These are phyloP conservation scores for Nicotiana obtusifolia DNA, from an alignment of 257 asterid species.

Conservation along the genomic window DNA sequence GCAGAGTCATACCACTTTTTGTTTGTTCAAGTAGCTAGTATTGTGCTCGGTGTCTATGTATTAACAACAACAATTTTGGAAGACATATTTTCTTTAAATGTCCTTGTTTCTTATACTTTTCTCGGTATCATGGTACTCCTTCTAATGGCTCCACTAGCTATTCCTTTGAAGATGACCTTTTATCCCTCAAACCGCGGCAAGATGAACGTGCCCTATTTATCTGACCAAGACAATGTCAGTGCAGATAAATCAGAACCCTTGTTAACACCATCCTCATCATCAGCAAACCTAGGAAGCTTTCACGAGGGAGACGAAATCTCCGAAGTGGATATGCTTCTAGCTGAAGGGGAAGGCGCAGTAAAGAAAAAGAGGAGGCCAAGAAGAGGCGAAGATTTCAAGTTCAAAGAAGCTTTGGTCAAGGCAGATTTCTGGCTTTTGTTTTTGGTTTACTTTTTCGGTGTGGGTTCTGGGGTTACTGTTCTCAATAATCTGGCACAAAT, in stretches of 20 bases:
- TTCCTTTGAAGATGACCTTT: constrained; percentile 65
- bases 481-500: constrained; percentile 75
- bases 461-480: constrained; percentile 71
- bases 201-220: background rate
- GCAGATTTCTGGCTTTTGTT: constrained; percentile 80
- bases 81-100: constrained; percentile 26
- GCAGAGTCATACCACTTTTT: constrained; percentile 49
- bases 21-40: constrained; percentile 55
- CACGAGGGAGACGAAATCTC: constrained; percentile 28
- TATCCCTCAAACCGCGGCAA: constrained; percentile 36
- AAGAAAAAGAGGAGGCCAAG: constrained; percentile 54
- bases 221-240: constrained; percentile 8
- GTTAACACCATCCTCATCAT: constrained; percentile 32
- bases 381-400: constrained; percentile 62
- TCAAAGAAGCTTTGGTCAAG: constrained; percentile 52
- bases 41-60: constrained; percentile 52
- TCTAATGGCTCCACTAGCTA: constrained; percentile 62
- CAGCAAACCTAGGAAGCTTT: constrained; percentile 26
- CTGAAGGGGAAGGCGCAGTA: constrained; percentile 57
- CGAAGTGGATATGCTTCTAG: constrained; percentile 56
- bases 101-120: constrained; percentile 27
- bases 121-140: constrained; percentile 46
- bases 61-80: constrained; percentile 46
- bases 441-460: constrained; percentile 60
- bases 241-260: constrained; percentile 34